Conservation (phyloP, 345 rosid genomes). For the Alliaria petiolata region DNA sequence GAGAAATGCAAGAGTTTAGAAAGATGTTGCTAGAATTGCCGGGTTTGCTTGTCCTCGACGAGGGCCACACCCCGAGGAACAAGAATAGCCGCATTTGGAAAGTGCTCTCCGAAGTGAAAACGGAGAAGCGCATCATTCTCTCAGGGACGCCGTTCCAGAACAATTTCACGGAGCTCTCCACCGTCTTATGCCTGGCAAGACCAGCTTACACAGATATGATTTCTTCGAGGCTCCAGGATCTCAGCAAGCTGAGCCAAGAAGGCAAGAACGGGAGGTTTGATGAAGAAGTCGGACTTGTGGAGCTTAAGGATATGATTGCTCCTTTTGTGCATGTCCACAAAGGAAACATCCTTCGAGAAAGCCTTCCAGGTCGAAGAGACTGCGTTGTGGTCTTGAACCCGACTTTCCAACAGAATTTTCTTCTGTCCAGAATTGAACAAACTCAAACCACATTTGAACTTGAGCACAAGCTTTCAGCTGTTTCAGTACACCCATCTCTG, state of each 20-base stretch:
- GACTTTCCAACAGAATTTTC: constrained; percentile 38
- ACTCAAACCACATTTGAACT: constrained; percentile 8
- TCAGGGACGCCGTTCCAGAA: constrained; percentile 91
- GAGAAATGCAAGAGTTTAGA: constrained; percentile 9
- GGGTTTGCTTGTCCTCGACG: constrained; percentile 61
- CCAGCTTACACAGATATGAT: constrained; percentile 37
- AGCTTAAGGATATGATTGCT: constrained; percentile 33
- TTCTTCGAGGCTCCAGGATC: constrained; percentile 24
- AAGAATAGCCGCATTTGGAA: constrained; percentile 50
- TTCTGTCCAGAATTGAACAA: constrained; percentile 35
- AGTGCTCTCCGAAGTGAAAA: constrained; percentile 46
- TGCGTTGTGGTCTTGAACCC: constrained; percentile 55
- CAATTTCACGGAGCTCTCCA: constrained; percentile 63
- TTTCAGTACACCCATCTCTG: constrained; percentile 63
- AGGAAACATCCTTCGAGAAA: constrained; percentile 52
- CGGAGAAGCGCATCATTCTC: constrained; percentile 59
- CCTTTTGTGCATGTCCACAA: constrained; percentile 73
- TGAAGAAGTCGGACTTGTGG: constrained; percentile 35
- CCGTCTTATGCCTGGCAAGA: constrained; percentile 48
- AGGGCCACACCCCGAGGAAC: constrained; percentile 82
- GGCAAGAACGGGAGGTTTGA: constrained; percentile 30
- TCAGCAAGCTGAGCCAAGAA: constrained; percentile 31
- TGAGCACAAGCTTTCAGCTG: constrained; percentile 38
- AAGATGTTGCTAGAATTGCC: constrained; percentile 46
- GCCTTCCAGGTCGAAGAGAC: constrained; percentile 64